Base-by-base conservation (phyloP, 306 rosid species). In the Alnus rubra region DNA sequence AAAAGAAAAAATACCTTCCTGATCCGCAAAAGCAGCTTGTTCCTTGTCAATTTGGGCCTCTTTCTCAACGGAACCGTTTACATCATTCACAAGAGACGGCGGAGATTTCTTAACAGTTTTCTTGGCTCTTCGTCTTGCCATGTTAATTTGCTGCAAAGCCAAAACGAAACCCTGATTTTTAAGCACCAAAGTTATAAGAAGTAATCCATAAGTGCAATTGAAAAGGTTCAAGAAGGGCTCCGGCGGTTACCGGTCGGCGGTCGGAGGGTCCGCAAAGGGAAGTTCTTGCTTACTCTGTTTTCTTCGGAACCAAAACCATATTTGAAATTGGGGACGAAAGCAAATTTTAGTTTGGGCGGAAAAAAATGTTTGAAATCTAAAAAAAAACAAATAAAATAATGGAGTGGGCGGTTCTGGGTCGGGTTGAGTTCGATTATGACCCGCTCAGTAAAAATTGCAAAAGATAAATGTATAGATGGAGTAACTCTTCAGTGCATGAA, bases 101-200 rank as follows among this genome's bases (percentile, higher is more conserved):
- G 64, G 58, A 9, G 81, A 63, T 63, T 79, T 64, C 52, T 74
- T 83, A 18, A 64, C 85, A 0, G 77, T 69, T 85, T 69, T 90
- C 75, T 74, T 90, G 51, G 74, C 80, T 85, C 76, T 87, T 58
- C 92, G 85, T 80, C 77, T 86, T 28, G 87, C 86, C 98, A 93
- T 93, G 30, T 73, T 76, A 48, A 59, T 69, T 49, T 49, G 13
- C 52, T 49, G 52, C 52, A 49, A 12, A 9, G 52, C 52, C 52
- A 49, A 49, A 49, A 64, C 30, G 16, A 42, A 65, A 35, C 49
- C 71, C 45, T 13, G 15, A 30, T 64, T 64, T 23, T 37, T 11
- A 65, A 35, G 49, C 37, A 6, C 28, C 5, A 60, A 23, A 23
- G 6, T n/a, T 6, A 10, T 5, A 37, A 15, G 28, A 23, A 23